These are phyloP conservation scores for Raffaelea albimanens DNA, from an alignment of 2,329 filamentous ascomycete genomes.

Conservation along the genomic window DNA sequence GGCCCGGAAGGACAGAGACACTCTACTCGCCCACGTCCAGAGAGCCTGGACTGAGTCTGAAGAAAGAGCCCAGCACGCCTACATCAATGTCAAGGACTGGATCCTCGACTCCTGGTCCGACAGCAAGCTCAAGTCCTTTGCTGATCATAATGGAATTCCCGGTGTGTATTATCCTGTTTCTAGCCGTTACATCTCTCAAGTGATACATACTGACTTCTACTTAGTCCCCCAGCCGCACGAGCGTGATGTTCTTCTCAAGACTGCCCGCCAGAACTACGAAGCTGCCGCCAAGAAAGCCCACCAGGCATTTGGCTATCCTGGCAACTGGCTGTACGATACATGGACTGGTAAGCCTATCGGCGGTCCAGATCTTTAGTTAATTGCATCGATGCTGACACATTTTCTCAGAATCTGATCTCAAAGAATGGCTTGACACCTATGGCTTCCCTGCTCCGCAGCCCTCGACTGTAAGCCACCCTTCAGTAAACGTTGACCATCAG, in stretches of 20 bases:
- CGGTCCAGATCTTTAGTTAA: neutral
- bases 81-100: constrained; percentile 72
- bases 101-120: constrained; percentile 93
- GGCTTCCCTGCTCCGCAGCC: constrained; percentile 83
- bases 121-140: constrained; percentile 86
- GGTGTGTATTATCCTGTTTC: constrained; percentile 25
- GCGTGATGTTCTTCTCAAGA: constrained; percentile 70
- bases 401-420: constrained; percentile 67
- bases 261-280: constrained; percentile 75
- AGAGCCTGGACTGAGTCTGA: constrained; percentile 69
- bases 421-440: constrained; percentile 84
- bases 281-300: constrained; percentile 61
- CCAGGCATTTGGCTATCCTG: constrained; percentile 77
- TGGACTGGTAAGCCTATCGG: constrained; percentile 51
- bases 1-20: constrained; percentile 59
- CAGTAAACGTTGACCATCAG: neutral
- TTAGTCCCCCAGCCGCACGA: constrained; percentile 73
- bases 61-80: constrained; percentile 64
- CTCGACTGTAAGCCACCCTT: constrained; percentile 35
- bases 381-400: neutral
- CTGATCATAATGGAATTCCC: constrained; percentile 78
- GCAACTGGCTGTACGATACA: constrained; percentile 83
- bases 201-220: neutral
- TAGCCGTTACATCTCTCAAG: neutral
- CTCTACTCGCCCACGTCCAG: constrained; percentile 60